Base-by-base conservation (phyloP, 2,329 filamentous ascomycete genomes). In the Calonectria montana region DNA sequence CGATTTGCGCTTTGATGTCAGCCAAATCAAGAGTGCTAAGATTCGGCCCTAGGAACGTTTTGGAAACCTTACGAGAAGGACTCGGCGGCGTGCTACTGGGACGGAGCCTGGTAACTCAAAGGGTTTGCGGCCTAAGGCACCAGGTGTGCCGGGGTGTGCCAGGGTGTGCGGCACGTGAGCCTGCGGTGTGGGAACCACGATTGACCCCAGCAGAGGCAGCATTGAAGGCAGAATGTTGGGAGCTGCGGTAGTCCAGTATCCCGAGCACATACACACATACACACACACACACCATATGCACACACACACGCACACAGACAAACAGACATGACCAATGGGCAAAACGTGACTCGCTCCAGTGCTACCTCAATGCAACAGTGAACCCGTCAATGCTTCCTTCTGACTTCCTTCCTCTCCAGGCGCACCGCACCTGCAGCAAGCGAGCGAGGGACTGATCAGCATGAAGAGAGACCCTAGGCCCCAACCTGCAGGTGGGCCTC, bases 401-500 rank as follows among this genome's bases (percentile, higher is more conserved):
- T 66, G 68, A 66, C 48, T 57, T 47, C 65, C 45, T 57, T 59
- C 65, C 29, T 18, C 35, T 67, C 65, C 63, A 67, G 45, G 63
- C 43, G 59, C 29, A 39, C 55, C 43, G 59, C 29, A 39, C 55
- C n/a, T 37, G 45, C 47, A 53, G 43, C 12, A 53, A 64, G 18
- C 45, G 45, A 37, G 62, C 50, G 27, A 53, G 45, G 39, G 23
- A 41, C 53, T 27, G 68, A 70, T 70, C 63, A 63, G 63, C 50
- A 47, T 65, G 63, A 39, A 35, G 25, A 48, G 37, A 50, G 41
- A 59, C 59, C 25, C 62, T 31, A 50, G 23, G 66, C 31, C 53
- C 74, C 74, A 78, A 75, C 75, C 74, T 78, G 75, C 67, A 76
- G 72, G 65, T 77, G 77, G 76, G 71, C 73, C 64, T n/a, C 65